Evolutionary conservation across 148 eudicot genomes (phyloP).

Genomic region (Linanthus parryae): DNA sequence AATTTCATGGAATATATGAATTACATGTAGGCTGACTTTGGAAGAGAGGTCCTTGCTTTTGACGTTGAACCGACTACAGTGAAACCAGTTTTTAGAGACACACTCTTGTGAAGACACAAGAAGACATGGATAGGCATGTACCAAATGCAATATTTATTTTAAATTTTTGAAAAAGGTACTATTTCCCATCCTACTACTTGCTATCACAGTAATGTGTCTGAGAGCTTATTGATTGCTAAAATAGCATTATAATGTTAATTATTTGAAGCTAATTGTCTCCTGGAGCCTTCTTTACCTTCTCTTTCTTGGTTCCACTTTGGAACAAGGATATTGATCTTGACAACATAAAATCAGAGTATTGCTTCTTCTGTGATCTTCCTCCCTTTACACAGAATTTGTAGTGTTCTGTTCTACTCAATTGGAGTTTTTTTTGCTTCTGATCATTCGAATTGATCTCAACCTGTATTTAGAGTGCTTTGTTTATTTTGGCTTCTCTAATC

Average conservation of each 20-base stretch:
- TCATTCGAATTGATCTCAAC: too few relatives aligned
- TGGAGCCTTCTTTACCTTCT: constrained; percentile 1
- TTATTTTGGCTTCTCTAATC: too few relatives aligned
- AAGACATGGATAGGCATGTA: constrained; percentile 65
- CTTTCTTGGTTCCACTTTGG: constrained; percentile 20
- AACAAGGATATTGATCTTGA: constrained; percentile 79
- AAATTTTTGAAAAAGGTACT: constrained; percentile 97
- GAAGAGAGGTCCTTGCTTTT: constrained; percentile 89
- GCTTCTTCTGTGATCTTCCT: too few relatives aligned
- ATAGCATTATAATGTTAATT: background rate
- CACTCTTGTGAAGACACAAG: constrained; percentile 31
- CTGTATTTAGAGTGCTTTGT: too few relatives aligned
- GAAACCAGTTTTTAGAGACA: constrained; percentile 70
- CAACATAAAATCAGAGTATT: too few relatives aligned
- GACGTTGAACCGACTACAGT: constrained; percentile 88
- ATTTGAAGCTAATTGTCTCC: too few relatives aligned
- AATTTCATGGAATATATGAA: constrained; percentile 12
- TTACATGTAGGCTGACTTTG: constrained; percentile 68
- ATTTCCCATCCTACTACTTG: constrained; percentile 5
- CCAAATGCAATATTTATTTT: constrained; percentile 86
- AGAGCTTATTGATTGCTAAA: background rate
- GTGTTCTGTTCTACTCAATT: too few relatives aligned
- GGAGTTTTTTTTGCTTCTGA: too few relatives aligned
- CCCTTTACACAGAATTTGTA: too few relatives aligned
- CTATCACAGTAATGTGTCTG: background rate